A percentile compares a stretch with the other conserved stretches of the same genome.
phyloP scores from a whole-genome alignment of 2,329 filamentous ascomycete genomes.

The Cyphellophora europaea region DNA sequence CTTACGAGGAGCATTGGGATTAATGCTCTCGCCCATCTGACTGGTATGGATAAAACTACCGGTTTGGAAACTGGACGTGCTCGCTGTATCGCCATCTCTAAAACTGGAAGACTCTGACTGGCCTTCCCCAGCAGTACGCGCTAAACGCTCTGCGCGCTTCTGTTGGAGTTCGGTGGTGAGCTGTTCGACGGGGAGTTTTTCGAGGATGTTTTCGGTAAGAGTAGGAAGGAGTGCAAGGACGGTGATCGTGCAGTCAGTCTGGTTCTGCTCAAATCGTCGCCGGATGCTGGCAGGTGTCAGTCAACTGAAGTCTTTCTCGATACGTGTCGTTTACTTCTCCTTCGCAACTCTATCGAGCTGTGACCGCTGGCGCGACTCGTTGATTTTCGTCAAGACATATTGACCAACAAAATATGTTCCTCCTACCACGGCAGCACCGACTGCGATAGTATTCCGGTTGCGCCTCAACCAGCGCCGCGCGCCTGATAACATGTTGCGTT shows the following conservation, averaged over 20 bases:
- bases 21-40: constrained; percentile 49
- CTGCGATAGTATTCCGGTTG: constrained; percentile 80
- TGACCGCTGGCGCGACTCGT: constrained; percentile 91
- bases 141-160: constrained; percentile 65
- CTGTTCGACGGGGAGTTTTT: constrained; percentile 80
- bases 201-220: constrained; percentile 78
- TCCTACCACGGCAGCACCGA: constrained; percentile 79
- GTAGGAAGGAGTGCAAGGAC: constrained; percentile 92
- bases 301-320: background rate
- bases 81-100: constrained; percentile 74
- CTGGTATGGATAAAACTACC: constrained; percentile 78
- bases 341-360: constrained; percentile 90
- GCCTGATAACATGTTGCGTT: constrained; percentile 52
- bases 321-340: constrained; percentile 68
- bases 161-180: constrained; percentile 90
- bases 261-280: constrained; percentile 95
- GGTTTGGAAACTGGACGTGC: constrained; percentile 65
- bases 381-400: constrained; percentile 85
- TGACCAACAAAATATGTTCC: constrained; percentile 86
- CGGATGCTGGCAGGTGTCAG: constrained; percentile 57
- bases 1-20: constrained; percentile 45
- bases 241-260: constrained; percentile 97
- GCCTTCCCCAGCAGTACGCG: constrained; percentile 39
- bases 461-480: constrained; percentile 85
- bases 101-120: constrained; percentile 56